phyloP scores from a whole-genome alignment of 2,329 filamentous ascomycete species.

The Claviceps paspali region DNA sequence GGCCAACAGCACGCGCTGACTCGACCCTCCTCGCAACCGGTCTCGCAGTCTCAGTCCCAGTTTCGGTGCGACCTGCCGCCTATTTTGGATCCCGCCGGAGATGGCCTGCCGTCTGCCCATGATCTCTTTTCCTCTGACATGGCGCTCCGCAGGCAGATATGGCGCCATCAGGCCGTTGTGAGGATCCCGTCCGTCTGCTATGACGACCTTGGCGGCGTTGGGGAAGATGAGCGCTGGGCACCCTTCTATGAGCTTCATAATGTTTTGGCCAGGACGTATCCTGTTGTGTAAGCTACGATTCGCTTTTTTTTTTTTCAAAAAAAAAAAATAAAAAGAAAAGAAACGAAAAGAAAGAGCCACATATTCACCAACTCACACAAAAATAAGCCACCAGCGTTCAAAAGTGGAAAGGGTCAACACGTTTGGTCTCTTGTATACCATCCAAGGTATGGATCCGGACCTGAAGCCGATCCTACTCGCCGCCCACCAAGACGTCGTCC shows the following conservation, averaged over 20 bases:
- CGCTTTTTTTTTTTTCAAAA: too few species aligned
- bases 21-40: too few species aligned
- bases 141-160: slow-evolving; percentile 25
- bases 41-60: neutral
- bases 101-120: slow-evolving; percentile 17
- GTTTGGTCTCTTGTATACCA: slow-evolving; percentile 45
- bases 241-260: too few species aligned
- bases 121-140: slow-evolving; percentile 18
- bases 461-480: slow-evolving; percentile 29
- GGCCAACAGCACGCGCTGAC: too few species aligned
- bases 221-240: too few species aligned
- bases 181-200: slow-evolving; percentile 38
- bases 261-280: too few species aligned
- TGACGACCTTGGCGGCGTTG: slow-evolving; percentile 41
- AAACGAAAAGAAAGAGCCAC: too few species aligned
- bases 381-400: too few species aligned
- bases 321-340: too few species aligned
- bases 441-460: slow-evolving; percentile 33
- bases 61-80: slow-evolving; percentile 21
- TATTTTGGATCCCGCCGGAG: slow-evolving; percentile 14
- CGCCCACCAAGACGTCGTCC: slow-evolving; percentile 30
- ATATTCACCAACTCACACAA: too few species aligned
- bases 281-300: too few species aligned
- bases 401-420: too few species aligned
- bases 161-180: slow-evolving; percentile 38